A percentile compares a stretch with the other conserved stretches of the same genome.
phyloP scores from a whole-genome alignment of 306 rosid genomes.

The Quercus alba region DNA sequence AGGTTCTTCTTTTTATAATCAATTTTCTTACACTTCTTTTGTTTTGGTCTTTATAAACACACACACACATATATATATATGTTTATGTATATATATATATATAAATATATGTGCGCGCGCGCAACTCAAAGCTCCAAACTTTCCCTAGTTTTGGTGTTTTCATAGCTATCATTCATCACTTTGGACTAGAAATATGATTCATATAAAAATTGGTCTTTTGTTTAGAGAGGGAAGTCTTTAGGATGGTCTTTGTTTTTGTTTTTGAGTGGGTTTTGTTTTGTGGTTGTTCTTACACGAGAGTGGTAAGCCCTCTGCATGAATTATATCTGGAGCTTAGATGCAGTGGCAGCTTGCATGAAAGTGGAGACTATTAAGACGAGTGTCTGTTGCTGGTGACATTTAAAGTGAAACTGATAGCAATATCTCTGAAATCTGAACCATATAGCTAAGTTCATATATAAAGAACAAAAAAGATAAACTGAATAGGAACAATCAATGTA shows the following conservation, averaged over 20 bases:
- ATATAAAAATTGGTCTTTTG: conserved; percentile 2
- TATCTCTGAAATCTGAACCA: conserved; percentile 48
- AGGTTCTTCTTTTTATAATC: conserved; percentile 41
- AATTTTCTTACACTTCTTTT: neutral
- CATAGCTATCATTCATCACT: neutral
- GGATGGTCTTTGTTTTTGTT: conserved; percentile 2
- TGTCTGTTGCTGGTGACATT: conserved; percentile 27
- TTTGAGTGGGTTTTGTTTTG: conserved; percentile 15
- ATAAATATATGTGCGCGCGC: neutral
- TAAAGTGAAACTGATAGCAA: conserved; percentile 29
- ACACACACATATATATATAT: too few species aligned
- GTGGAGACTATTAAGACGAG: conserved; percentile 43
- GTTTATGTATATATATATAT: too few species aligned
- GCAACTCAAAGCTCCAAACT: neutral
- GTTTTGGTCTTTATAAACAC: neutral
- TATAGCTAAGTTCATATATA: conserved; percentile 33
- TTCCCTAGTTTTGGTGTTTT: neutral
- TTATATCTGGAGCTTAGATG: conserved; percentile 25
- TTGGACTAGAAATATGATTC: neutral
- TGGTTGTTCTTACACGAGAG: conserved; percentile 18
- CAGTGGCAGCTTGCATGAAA: conserved; percentile 41
- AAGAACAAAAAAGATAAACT: conserved; percentile 27
- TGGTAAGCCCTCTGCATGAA: conserved; percentile 25
- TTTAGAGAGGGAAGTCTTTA: neutral
- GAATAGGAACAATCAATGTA: neutral